Evolutionary conservation across 2,329 filamentous ascomycete species (phyloP).

Genomic region (Microdochium trichocladiopsis): DNA sequence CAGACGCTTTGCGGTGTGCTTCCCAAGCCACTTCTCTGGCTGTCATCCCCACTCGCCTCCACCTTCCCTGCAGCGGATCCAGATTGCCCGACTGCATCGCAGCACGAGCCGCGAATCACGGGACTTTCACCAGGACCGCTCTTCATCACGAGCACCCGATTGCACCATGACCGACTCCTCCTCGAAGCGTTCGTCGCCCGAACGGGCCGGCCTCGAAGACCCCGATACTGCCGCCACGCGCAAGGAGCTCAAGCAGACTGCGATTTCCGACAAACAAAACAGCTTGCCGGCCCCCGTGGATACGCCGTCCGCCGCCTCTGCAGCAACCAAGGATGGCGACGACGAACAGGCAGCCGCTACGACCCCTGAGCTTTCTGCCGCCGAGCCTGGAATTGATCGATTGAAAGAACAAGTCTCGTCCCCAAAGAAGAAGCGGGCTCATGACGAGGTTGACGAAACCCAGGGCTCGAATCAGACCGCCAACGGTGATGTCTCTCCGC

Average conservation of each 20-base stretch:
- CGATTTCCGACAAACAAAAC: conserved; percentile 44
- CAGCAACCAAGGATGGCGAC: conserved; percentile 12
- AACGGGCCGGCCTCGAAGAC: conserved; percentile 36
- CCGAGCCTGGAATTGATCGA: conserved; percentile 25
- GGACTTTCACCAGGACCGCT: not conserved
- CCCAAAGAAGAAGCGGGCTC: conserved; percentile 60
- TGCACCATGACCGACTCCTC: conserved; percentile 1
- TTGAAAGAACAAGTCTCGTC: conserved; percentile 46
- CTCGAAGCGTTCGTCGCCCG: conserved; percentile 16
- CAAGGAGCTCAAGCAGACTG: conserved; percentile 58
- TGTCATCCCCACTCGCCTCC: too few relatives aligned
- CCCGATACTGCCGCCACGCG: conserved; percentile 56
- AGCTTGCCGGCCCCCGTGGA: conserved; percentile 10
- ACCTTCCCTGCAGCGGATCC: too few relatives aligned
- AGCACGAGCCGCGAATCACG: not conserved
- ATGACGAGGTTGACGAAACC: conserved; percentile 49
- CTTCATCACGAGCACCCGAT: not conserved
- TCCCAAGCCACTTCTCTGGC: too few relatives aligned
- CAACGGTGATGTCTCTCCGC: conserved; percentile 28
- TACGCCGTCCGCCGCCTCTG: conserved; percentile 9
- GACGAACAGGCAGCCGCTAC: conserved; percentile 14
- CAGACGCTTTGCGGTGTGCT: too few relatives aligned
- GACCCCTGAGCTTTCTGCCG: conserved; percentile 27
- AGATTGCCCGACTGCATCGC: not conserved
- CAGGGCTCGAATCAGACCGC: conserved; percentile 27